Evolutionary conservation across 805 yeast genomes (phyloP).

Genomic region (Saturnispora bothae): DNA sequence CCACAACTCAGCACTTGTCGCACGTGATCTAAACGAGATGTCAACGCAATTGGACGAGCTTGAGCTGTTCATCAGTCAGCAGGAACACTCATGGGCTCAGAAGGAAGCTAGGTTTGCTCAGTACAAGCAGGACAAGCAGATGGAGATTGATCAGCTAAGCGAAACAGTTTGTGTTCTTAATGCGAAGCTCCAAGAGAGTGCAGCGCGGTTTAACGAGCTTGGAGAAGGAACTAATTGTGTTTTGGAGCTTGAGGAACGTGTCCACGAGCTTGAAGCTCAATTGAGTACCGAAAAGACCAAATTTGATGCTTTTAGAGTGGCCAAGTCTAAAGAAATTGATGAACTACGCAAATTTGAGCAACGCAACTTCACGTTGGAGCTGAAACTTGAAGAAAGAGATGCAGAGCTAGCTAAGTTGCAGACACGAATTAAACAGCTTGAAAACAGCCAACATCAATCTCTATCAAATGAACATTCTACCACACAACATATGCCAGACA

Average conservation of each 20-base stretch:
- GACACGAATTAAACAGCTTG: not conserved
- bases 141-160: constrained; percentile 48
- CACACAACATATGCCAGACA: no score
- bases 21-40: constrained; percentile 36
- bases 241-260: not conserved
- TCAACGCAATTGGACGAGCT: constrained; percentile 38
- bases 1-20: not conserved
- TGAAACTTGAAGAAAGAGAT: constrained; percentile 12
- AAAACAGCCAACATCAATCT: not conserved
- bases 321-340: constrained; percentile 12
- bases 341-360: constrained; percentile 13
- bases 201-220: constrained; percentile 15
- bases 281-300: constrained; percentile 2
- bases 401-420: not conserved
- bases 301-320: constrained; percentile 8
- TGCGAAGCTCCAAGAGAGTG: constrained; percentile 45
- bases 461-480: no score
- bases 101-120: constrained; percentile 38
- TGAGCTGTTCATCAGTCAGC: constrained; percentile 37
- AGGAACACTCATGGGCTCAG: constrained; percentile 32
- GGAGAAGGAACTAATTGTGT: not conserved
- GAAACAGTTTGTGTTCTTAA: constrained; percentile 48
- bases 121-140: constrained; percentile 38
- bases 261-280: constrained; percentile 1
- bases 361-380: constrained; percentile 12